Base-by-base conservation (phyloP, 345 rosid species). In the Geranium brycei region DNA sequence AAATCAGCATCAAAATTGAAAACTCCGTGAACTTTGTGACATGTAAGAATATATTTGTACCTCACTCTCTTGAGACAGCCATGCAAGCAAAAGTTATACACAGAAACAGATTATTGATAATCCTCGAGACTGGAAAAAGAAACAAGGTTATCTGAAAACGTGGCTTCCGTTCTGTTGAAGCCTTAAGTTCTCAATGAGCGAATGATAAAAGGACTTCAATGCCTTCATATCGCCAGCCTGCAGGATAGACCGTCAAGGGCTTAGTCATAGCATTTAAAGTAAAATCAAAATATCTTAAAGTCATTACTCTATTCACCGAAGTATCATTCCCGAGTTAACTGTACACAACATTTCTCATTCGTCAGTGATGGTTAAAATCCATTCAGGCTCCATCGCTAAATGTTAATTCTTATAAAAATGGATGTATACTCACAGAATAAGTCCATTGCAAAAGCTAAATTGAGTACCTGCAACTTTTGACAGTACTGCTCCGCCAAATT, bases 381-480 rank as follows among this genome's bases (percentile, higher is more conserved):
- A 23, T 23, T 23, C 28, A 23, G 28, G 28, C 28, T 23, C 28
- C 28, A 23, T 23, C 28, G 28, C 28, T 23, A 2, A 23, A 23
- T 23, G 28, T 35, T 35, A 4, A 35, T 35, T 35, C 41, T 35
- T 4, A 35, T 4, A 35, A 4, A 35, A 35, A 35, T 35, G 41
- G 53, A 11, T 47, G 11, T 47, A 47, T 47, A 1, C 0, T 6
- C 7, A 47, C 14, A 8, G 14, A 47, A 47, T 2, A 13, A 13
- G 15, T 47, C 53, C 15, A 47, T 8, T 47, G 53, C 53, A 47
- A 47, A 23, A 1, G 53, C 53, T 7, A 47, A 8, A 6, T 47
- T 8, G 3, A 47, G 53, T 78, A 88, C 97, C 99, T 90, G 88
- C 83, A 93, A 85, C 80, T 84, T 90, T 71, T 86, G 91, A 77